A percentile compares a stretch with the other conserved stretches of the same genome.
Evolutionary conservation across 176 grass and related monocot genomes (phyloP).

Genomic region (Juncus inflexus): DNA sequence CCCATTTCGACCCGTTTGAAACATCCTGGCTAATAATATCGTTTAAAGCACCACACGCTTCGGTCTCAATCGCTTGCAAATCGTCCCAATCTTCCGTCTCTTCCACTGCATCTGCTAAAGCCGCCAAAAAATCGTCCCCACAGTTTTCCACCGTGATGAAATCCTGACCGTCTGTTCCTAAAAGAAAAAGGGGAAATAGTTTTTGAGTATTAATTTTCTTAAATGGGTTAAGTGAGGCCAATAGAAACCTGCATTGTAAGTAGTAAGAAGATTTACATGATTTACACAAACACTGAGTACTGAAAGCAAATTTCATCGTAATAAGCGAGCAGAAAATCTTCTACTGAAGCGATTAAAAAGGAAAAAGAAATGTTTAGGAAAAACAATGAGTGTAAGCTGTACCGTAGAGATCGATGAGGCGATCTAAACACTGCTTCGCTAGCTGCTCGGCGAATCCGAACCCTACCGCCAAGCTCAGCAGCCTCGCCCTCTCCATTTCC

Average conservation of each 20-base stretch:
- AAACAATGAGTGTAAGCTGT: neutral
- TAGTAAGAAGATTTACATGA: neutral
- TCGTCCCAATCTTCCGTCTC: slow-evolving; percentile 75
- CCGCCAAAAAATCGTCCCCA: slow-evolving; percentile 58
- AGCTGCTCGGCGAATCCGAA: slow-evolving; percentile 35
- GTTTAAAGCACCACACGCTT: slow-evolving; percentile 74
- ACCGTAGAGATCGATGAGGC: slow-evolving; percentile 62
- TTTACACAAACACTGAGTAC: too few relatives aligned
- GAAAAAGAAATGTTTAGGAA: neutral
- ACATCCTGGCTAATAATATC: slow-evolving; percentile 47
- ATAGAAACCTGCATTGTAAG: too few relatives aligned
- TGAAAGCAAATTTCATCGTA: too few relatives aligned
- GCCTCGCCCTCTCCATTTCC: slow-evolving; percentile 29
- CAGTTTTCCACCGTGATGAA: slow-evolving; percentile 74
- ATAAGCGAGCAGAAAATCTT: too few relatives aligned
- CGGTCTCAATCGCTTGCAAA: slow-evolving; percentile 63
- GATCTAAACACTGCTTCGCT: slow-evolving; percentile 36
- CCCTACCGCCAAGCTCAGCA: slow-evolving; percentile 40
- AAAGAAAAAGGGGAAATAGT: slow-evolving; percentile 7
- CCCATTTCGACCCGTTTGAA: slow-evolving; percentile 25
- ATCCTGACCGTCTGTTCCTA: slow-evolving; percentile 53
- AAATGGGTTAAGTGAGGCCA: neutral
- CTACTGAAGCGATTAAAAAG: neutral
- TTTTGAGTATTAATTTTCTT: neutral
- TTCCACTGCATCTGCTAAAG: slow-evolving; percentile 57